Base-by-base conservation (phyloP, 768 basidiomycete genomes). In the Mycena crocata region DNA sequence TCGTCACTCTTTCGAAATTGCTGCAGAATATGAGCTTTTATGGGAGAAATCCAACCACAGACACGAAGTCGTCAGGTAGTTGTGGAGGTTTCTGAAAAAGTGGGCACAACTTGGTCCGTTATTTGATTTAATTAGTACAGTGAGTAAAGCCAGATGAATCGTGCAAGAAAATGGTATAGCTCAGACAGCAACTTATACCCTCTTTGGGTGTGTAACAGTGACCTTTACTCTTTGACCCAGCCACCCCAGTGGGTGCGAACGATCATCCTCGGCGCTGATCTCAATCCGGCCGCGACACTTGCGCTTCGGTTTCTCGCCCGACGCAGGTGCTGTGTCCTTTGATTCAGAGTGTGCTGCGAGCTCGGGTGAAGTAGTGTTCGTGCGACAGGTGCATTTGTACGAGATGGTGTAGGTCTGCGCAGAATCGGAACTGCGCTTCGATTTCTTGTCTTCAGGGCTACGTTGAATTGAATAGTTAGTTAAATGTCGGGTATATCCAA, bases 181-280 rank as follows among this genome's bases (percentile, higher is more conserved):
- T n/a, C n/a, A 32, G 31, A 6, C 13, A 28, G 24, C 2, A 12
- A 8, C 39, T 54, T 24, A 60, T 13, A 34, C 31, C 40, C 37
- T 62, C 51, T 62, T 68, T 14, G 70, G 67, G 46, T 71, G 70
- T 3, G 24, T 59, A 6, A 71, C 26, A 6, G 59, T 58, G 31
- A 71, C 57, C 39, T 62, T 71, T 13, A 71, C 48, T 39, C 67
- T 24, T 32, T 71, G 70, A 13, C 69, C 69, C 19, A 57, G 44
- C 62, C 57, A 65, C 4, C 66, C 59, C 21, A 62, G 28, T 37
- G 42, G 59, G 23, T 68, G 70, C 59, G 70, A 71, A 34, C 21
- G 37, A 24, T 71, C 70, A 57, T 71, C 54, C 28, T 49, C 58
- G 0, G 56, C 55, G 26, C 49, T 15, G 37, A 71, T 68, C 30